Base-by-base conservation (phyloP, 345 rosid species). In the Euphorbia peplus region DNA sequence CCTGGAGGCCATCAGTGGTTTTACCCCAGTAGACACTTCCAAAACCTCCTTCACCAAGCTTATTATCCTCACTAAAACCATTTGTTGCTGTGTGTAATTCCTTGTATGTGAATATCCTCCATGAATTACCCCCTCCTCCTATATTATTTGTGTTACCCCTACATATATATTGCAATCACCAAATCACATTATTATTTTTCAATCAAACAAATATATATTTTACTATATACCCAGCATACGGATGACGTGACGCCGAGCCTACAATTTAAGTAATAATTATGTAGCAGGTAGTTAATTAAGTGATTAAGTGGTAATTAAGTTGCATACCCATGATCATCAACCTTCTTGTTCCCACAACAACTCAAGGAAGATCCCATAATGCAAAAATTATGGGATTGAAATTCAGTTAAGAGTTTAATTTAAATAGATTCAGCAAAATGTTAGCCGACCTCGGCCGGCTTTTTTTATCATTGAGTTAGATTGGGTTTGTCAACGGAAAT, bases 11-110 rank as follows among this genome's bases (percentile, higher is more conserved):
- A 48, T 88, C 90, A 0, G 41, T 39, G 11, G 93, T 88, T 79
- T 82, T 88, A n/a, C 93, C 90, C 89, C 87, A 88, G 21, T 81
- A 88, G 62, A 88, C 93, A 76, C 93, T 86, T 51, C 93, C 93
- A 59, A 88, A 86, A 0, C 79, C 71, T 16, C 71, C 75, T 75
- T 75, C 75, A 16, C 79, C 79, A 28, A 75, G 68, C 71, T 76
- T 81, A 71, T 86, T 88, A 28, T 86, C 88, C 12, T 88, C 93
- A 30, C 85, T 78, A 71, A 88, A 88, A n/a, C 90, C 93, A 70
- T 81, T 83, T 5, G 93, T 88, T 8, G 93, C 93, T 37, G 72
- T 15, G 16, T 80, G 80, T 72, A 88, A 74, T 74, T 88, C 90
- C 80, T 83, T 86, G 82, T 84, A 86, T 10, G 88, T 81, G 79